Evolutionary conservation across 441 rosid genomes (phyloP), one percentile per base, ranked within the genome.

Genomic region (Pelargonium myrrhifolium): DNA sequence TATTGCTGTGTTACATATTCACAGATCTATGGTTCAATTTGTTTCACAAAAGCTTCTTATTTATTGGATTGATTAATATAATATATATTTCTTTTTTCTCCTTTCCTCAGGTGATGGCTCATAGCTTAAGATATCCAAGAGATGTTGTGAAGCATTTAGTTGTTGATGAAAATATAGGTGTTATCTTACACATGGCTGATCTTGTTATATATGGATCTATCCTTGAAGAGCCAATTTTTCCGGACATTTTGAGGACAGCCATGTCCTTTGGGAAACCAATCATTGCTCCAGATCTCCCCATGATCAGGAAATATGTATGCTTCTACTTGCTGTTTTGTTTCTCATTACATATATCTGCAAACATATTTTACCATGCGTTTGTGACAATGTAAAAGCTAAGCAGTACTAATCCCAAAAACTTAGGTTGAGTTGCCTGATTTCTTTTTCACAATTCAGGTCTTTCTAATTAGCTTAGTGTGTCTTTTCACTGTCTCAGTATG

Each of bases 221-320:
- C 71, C 86, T 87, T 3, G 97, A 92, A 85, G 99, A 92, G 83
- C 85, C 84, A 68, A 80, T 89, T 71, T 94, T 92, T 83, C 99
- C 99, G 7, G 87, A 89, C 76, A 77, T 88, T 73, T 76, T 94
- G 79, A 61, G 71, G 78, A 88, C 81, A 82, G 90, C 97, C 68
- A 84, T 92, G 97, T 77, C 84, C 77, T 81, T 83, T 49, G 97
- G 87, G 65, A 90, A 87, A 79, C 89, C 86, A 14, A 78, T 92
- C 71, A 70, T 89, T 67, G 96, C 97, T 47, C 99, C 97, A 60
- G 83, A 89, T 75, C 90, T 92, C 65, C 20, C 84, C 65, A 79
- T 76, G 74, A 92, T 94, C 71, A 84, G 66, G 69, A 90, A 87
- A 87, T 76, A 88, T 73, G 99, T 94, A 94, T 26, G 90, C 70